A percentile compares a stretch with the other conserved stretches of the same genome.
These are phyloP conservation scores for Bullera alba DNA, from an alignment of 768 basidiomycete genomes.

Conservation along the genomic window DNA sequence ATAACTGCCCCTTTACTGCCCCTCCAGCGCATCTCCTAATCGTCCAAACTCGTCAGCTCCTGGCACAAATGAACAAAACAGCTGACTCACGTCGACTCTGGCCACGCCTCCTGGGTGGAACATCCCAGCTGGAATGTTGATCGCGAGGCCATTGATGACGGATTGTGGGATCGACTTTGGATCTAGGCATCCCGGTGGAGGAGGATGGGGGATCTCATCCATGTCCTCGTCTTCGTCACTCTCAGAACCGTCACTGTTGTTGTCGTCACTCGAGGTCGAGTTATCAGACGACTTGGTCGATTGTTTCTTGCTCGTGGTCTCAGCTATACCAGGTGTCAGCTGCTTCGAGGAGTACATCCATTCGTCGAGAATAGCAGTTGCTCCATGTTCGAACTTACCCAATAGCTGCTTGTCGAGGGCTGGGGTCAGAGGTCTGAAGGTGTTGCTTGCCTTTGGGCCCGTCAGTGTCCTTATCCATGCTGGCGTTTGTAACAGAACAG, in stretches of 20 bases:
- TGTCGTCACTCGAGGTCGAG: neutral
- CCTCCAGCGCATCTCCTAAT: constrained; percentile 24
- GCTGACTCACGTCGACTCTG: constrained; percentile 20
- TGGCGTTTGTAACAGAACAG: neutral
- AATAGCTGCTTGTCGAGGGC: constrained; percentile 55
- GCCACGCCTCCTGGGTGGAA: constrained; percentile 2
- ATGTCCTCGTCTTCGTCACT: constrained; percentile 20
- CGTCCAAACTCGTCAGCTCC: neutral
- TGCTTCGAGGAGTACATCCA: neutral
- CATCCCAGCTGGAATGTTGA: constrained; percentile 8
- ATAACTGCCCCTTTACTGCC: constrained; percentile 13
- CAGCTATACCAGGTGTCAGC: neutral
- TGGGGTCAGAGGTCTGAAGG: constrained; percentile 63
- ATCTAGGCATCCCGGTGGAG: constrained; percentile 44
- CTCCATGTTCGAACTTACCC: constrained; percentile 55
- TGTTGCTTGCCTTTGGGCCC: constrained; percentile 61
- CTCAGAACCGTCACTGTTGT: neutral
- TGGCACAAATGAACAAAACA: neutral
- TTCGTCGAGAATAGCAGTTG: constrained; percentile 40
- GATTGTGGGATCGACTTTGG: constrained; percentile 21
- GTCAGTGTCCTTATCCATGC: neutral
- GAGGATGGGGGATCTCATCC: constrained; percentile 30
- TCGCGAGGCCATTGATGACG: constrained; percentile 11
- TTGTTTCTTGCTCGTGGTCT: too few relatives aligned
- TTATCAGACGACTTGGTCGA: neutral